Conservation (phyloP, 1,284 basidiomycete genomes). For the Wallemia ichthyophaga region DNA sequence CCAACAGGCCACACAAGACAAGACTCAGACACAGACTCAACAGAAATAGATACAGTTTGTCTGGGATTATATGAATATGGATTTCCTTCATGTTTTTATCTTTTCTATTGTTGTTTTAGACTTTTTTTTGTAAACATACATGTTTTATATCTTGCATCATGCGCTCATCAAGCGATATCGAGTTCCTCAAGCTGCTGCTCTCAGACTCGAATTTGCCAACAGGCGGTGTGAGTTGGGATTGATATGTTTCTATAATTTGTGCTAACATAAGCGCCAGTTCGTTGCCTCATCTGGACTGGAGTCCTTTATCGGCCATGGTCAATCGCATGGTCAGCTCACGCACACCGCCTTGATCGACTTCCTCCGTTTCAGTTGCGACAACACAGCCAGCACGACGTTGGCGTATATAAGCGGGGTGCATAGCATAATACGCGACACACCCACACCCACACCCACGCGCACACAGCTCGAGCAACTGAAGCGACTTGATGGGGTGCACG, state of each 20-base stretch:
- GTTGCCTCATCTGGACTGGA: not conserved
- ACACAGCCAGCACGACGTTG: not conserved
- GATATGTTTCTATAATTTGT: not conserved
- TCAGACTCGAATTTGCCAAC: not conserved
- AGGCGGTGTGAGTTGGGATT: not conserved
- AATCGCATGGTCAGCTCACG: constrained; percentile 2
- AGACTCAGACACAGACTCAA: not conserved
- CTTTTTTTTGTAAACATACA: not conserved
- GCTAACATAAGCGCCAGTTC: not conserved
- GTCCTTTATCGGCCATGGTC: constrained; percentile 2
- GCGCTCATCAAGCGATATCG: not conserved
- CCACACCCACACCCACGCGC: not conserved
- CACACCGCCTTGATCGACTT: not conserved
- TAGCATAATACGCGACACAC: not conserved
- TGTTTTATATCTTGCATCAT: not conserved
- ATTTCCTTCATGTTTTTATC: too few species aligned
- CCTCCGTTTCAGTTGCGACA: not conserved
- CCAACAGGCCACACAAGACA: not conserved
- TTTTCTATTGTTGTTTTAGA: not conserved
- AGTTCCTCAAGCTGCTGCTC: not conserved
- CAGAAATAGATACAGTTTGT: not conserved
- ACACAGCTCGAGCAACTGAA: constrained; percentile 19
- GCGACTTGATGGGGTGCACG: constrained; percentile 43
- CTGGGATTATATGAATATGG: too few species aligned
- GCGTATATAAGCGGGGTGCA: too few species aligned